These are phyloP conservation scores for Batkoa obscura DNA, from an alignment of 371 early-diverging fungal species.

Conservation along the genomic window DNA sequence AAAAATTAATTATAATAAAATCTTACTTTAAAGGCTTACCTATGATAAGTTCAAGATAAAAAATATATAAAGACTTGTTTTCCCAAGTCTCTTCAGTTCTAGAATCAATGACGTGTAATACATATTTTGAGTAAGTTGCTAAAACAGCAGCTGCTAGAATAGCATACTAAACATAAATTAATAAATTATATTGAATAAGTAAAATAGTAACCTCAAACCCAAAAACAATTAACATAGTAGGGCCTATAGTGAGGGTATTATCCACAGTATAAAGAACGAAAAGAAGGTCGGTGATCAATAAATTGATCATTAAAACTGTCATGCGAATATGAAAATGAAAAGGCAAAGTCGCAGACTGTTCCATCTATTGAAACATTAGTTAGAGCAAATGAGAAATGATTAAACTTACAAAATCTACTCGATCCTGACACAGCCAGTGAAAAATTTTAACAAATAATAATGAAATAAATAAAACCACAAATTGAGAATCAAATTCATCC, in stretches of 20 bases:
- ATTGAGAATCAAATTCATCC: constrained; percentile 77
- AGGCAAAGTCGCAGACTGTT: constrained; percentile 48
- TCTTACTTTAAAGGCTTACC: constrained; percentile 28
- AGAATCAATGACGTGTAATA: constrained; percentile 66
- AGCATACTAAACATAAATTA: constrained; percentile 40
- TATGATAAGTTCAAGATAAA: constrained; percentile 61
- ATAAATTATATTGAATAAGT: not conserved
- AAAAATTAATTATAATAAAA: not conserved
- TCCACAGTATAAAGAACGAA: constrained; percentile 47
- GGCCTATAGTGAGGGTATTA: constrained; percentile 34
- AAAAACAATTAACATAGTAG: constrained; percentile 87
- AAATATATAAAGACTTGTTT: constrained; percentile 73
- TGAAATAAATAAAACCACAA: constrained; percentile 58
- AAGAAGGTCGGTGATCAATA: constrained; percentile 41
- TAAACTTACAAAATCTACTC: constrained; percentile 73
- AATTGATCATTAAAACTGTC: constrained; percentile 33
- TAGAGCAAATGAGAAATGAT: not conserved
- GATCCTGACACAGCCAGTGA: constrained; percentile 86
- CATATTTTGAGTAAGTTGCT: constrained; percentile 59
- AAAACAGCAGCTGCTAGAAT: constrained; percentile 52
- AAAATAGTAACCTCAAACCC: constrained; percentile 65
- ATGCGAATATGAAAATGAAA: constrained; percentile 44
- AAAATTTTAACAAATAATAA: constrained; percentile 79
- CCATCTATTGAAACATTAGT: constrained; percentile 43
- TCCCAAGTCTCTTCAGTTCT: constrained; percentile 79